Evolutionary conservation across 179 eudicot species (phyloP).

Genomic region (Spinacia oleracea): DNA sequence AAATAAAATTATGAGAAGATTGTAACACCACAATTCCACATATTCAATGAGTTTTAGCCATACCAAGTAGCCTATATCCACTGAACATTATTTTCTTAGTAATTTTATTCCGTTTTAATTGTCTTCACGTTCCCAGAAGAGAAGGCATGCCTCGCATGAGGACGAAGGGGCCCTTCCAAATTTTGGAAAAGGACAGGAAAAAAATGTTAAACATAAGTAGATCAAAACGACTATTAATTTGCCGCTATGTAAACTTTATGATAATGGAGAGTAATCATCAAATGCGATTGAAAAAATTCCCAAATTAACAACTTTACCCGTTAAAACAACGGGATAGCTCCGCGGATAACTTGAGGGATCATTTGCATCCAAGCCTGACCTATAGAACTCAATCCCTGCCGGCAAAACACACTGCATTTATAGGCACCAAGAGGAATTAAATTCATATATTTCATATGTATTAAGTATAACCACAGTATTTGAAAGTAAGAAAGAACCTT

Average conservation of each 20-base stretch:
- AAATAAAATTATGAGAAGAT: neutral
- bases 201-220: neutral
- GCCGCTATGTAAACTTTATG: neutral
- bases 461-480: neutral
- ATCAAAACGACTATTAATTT: neutral
- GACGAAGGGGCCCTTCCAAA: neutral
- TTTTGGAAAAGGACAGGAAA: neutral
- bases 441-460: neutral
- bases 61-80: neutral
- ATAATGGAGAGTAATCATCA: neutral
- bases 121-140: neutral
- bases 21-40: too few species aligned
- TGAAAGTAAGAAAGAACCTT: neutral
- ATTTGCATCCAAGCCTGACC: conserved; percentile 24
- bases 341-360: conserved; percentile 28
- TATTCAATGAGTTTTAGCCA: neutral
- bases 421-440: conserved; percentile 6
- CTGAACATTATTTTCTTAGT: neutral
- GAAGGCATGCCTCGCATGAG: neutral
- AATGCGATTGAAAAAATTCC: neutral
- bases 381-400: conserved; percentile 28
- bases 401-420: conserved; percentile 32
- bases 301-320: conserved; percentile 16
- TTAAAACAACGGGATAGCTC: conserved; percentile 32
- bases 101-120: too few species aligned